These are phyloP conservation scores for Suillus alpinus DNA, from an alignment of 768 basidiomycete species.

Conservation along the genomic window DNA sequence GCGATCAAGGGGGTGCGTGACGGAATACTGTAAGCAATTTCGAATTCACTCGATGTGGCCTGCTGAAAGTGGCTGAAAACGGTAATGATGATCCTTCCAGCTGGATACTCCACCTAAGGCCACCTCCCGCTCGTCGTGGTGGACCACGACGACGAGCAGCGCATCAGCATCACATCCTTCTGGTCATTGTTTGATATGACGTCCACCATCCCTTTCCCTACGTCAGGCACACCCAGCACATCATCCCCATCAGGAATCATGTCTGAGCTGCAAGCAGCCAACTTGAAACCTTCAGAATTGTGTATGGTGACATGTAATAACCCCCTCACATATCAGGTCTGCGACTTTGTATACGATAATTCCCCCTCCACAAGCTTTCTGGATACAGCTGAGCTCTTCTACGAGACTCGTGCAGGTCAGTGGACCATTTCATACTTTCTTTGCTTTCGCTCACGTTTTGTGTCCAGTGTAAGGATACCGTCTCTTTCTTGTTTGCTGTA, in stretches of 20 bases:
- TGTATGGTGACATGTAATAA: conserved; percentile 45
- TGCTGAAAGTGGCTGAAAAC: not conserved
- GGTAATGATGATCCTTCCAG: conserved; percentile 3
- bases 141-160: not conserved
- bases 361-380: conserved; percentile 40
- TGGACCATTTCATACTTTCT: conserved; percentile 12
- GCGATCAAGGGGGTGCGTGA: not conserved
- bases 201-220: conserved; percentile 1
- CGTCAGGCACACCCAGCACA: not conserved
- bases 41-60: not conserved
- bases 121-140: not conserved
- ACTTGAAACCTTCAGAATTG: conserved; percentile 13
- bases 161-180: not conserved
- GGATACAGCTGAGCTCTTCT: conserved; percentile 57
- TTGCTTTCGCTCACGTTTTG: conserved; percentile 4
- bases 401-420: conserved; percentile 70
- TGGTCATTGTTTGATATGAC: not conserved
- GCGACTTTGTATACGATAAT: conserved; percentile 67
- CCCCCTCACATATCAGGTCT: conserved; percentile 64
- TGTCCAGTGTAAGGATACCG: conserved; percentile 2
- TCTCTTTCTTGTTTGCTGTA: not conserved
- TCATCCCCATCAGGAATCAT: not conserved
- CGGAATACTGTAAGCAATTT: not conserved
- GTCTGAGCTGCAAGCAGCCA: not conserved
- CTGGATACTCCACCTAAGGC: not conserved